These are phyloP conservation scores for Tulasnella sp. DNA, from an alignment of 768 basidiomycete species.

Conservation along the genomic window DNA sequence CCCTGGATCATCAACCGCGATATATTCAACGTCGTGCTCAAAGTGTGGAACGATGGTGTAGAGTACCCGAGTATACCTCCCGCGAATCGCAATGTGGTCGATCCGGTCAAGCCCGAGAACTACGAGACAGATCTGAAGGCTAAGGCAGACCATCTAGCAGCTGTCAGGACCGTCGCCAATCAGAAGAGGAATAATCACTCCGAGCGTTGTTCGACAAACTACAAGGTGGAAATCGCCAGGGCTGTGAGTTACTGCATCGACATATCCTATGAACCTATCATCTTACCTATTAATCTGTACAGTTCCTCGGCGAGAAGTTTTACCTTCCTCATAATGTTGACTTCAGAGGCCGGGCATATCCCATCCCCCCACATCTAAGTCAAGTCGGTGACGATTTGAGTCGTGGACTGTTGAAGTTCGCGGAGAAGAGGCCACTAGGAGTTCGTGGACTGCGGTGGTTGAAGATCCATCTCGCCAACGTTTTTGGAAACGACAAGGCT, in stretches of 20 bases:
- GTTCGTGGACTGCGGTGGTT: constrained; percentile 84
- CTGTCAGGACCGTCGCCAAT: constrained; percentile 45
- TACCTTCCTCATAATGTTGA: constrained; percentile 95
- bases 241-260: constrained; percentile 44
- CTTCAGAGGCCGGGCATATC: constrained; percentile 95
- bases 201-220: constrained; percentile 86
- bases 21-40: constrained; percentile 57
- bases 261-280: not conserved
- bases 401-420: constrained; percentile 79
- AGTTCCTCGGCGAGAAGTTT: constrained; percentile 82
- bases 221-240: constrained; percentile 91
- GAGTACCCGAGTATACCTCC: constrained; percentile 79
- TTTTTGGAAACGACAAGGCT: constrained; percentile 91
- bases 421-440: constrained; percentile 66
- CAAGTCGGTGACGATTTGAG: constrained; percentile 93
- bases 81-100: constrained; percentile 48
- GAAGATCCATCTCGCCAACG: constrained; percentile 87
- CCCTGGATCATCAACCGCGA: constrained; percentile 81
- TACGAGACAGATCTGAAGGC: constrained; percentile 44
- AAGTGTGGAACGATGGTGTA: constrained; percentile 82
- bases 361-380: constrained; percentile 88
- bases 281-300: constrained; percentile 1
- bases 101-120: constrained; percentile 47
- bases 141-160: constrained; percentile 43
- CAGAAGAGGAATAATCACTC: constrained; percentile 75